Percentiles rank a stretch among this genome's conserved stretches.
These are phyloP conservation scores for Anaeramoeba ignava DNA, from an alignment of 78 protist species.

Conservation along the genomic window DNA sequence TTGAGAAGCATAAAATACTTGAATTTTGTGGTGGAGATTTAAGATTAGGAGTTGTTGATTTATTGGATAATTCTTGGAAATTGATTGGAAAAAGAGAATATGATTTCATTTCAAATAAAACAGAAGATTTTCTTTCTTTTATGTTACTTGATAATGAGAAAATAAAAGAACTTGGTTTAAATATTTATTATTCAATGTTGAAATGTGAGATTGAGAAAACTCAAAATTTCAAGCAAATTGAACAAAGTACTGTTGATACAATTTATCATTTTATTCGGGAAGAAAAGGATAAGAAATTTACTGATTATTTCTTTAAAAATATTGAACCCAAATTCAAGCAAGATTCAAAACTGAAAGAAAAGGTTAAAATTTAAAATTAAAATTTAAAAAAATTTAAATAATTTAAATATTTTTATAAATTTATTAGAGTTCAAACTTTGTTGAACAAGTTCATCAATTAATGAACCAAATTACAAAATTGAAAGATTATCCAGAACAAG, in stretches of 20 bases:
- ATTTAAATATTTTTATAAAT: no score
- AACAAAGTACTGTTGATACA: neutral
- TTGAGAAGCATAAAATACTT: neutral
- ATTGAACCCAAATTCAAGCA: neutral
- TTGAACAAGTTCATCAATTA: neutral
- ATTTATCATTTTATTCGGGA: neutral
- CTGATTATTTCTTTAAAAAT: neutral
- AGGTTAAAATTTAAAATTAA: no score
- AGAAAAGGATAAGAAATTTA: neutral
- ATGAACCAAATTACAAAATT: neutral
- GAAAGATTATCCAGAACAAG: neutral
- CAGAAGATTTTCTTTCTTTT: neutral
- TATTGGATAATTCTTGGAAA: neutral
- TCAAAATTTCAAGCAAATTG: neutral
- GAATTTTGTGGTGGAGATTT: neutral
- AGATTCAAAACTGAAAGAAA: neutral
- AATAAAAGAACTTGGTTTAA: neutral
- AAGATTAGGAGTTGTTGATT: neutral
- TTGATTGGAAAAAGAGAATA: neutral
- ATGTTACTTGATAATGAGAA: neutral
- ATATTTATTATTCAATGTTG: neutral
- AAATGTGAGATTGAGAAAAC: neutral
- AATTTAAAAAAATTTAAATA: no score
- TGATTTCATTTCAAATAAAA: neutral
- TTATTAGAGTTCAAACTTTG: neutral